phyloP scores from a whole-genome alignment of 495 filamentous ascomycete species.

The Xylaria venustula region DNA sequence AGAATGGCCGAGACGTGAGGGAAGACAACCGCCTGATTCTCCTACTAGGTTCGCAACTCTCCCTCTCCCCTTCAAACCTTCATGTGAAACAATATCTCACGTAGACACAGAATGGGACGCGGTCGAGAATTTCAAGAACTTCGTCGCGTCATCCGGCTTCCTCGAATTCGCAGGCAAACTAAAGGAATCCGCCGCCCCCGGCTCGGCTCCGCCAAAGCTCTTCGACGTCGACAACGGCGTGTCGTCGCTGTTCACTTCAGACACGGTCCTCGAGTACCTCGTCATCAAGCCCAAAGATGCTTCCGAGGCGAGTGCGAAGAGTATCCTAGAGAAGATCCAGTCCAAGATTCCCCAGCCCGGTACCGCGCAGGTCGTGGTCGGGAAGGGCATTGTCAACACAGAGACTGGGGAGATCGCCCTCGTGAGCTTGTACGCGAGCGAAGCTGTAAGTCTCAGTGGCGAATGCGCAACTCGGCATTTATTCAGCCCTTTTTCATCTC shows the following conservation, averaged over 20 bases:
- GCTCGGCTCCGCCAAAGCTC: background rate
- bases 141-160: background rate
- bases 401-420: background rate
- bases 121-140: background rate
- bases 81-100: background rate
- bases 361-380: background rate
- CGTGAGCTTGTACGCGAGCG: background rate
- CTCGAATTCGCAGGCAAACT: background rate
- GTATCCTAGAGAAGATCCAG: background rate
- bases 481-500: too few species aligned
- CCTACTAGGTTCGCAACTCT: background rate
- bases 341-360: background rate
- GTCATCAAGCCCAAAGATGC: background rate
- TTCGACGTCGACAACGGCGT: background rate
- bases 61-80: background rate
- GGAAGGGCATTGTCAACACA: background rate
- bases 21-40: background rate
- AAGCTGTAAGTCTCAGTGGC: conserved; percentile 5
- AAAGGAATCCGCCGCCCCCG: background rate
- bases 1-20: conserved; percentile 1
- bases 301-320: background rate
- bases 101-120: conserved; percentile 2
- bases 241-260: background rate
- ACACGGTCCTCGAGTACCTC: conserved; percentile 4
- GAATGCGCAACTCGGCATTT: too few species aligned